Evolutionary conservation across 2,329 filamentous ascomycete genomes (phyloP), one percentile per base, ranked within the genome.

Genomic region (Zopfia rhizophila): DNA sequence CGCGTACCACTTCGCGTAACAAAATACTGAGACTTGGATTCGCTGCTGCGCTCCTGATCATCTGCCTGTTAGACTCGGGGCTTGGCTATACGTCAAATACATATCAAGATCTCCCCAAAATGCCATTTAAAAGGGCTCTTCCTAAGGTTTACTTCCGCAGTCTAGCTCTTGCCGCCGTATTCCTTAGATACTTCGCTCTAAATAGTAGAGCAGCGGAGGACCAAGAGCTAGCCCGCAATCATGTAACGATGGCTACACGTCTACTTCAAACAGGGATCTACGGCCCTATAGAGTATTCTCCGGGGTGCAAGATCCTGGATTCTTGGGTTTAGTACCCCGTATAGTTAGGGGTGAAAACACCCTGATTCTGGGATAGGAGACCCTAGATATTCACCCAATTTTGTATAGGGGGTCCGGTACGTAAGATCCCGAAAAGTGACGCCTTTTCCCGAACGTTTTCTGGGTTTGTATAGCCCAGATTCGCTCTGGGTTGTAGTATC

Each of bases 181-280:
- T 60, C 29, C 51, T 63, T 11, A 55, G 58, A 12, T 60, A 60
- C 48, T 63, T 63, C 36, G 54, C 46, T 6, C 40, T 61, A 8
- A 63, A 60, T 29, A 53, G 38, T 19, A 39, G 48, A 29, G 56
- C 55, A 10, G 33, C 53, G 4, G 58, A 60, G 30, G 58, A 63
- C 35, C 58, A 54, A 29, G 58, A 61, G 28, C 24, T 57, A 3
- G 58, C 60, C 8, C 55, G 54, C n/a, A 61, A 63, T 28, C 58
- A 61, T 29, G 48, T 63, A 7, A 51, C 58, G 8, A 57, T 60
- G 5, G 54, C 54, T 5, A n/a, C 58, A 61, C 43, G 29, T 48
- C 3, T 56, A 51, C 30, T 47, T 63, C 29, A 54, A 51, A 22
- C 22, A 42, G 11, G 43, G 43, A 8, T 47, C 51, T n/a, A 39